Evolutionary conservation across 2,329 filamentous ascomycete genomes (phyloP), one percentile per base, ranked within the genome.

Genomic region (Cladosporium velox): DNA sequence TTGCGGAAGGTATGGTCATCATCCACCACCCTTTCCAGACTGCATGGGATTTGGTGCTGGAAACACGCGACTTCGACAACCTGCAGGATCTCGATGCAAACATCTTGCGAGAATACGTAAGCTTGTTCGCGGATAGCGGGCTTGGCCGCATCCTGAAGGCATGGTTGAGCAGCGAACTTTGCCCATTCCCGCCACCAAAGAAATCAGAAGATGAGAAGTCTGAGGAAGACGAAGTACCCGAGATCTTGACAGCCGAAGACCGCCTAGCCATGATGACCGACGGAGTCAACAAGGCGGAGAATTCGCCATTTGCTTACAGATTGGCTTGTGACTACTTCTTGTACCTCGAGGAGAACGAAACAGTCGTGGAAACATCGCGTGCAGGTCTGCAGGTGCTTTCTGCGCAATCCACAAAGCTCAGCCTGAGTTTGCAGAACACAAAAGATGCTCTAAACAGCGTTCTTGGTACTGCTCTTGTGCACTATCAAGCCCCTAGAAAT

Each of bases 1-100:
- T 95, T 62, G 93, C 94, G 0, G 88, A 89, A 69, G 95, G 94
- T 68, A 97, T 99, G 91, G 94, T 99, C 67, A 91, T 97, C 67
- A 95, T 99, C 76, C 93, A 94, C 72, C 93, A 98, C 72, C 91
- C 92, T 0, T 97, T 90, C 79, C 87, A 90, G 69, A 84, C 96
- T 18, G 95, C 95, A 0, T 99, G 96, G 96, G 90, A 92, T 72
- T 90, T 97, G 67, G 86, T 91, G 34, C 83, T 99, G 66, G 92
- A 98, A 74, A 98, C 94, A 91, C 87, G 91, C 71, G 93, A 97
- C 77, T 82, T 88, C 51, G 88, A 91, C 71, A 86, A 87, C 57
- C 85, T 95, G 58, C 82, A 85, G n/a, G 87, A 92, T 30, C 90
- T 92, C 82, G 93, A 98, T 74, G 85, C 87, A 52, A 87, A 86